phyloP scores from a whole-genome alignment of 1,284 basidiomycete genomes.

The Ganoderma multipileum region DNA sequence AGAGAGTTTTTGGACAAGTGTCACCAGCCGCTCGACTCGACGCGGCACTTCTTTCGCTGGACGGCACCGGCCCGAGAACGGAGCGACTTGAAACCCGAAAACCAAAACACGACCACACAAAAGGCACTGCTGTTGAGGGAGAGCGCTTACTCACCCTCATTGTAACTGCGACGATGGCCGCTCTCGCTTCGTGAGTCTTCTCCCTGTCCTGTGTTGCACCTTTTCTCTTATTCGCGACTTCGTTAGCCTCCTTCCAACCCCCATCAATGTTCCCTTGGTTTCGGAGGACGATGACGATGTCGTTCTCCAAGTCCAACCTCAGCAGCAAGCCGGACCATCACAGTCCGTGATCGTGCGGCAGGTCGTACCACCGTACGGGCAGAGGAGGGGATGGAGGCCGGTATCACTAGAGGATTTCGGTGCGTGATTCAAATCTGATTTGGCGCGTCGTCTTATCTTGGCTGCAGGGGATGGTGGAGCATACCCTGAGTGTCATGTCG shows the following conservation, averaged over 20 bases:
- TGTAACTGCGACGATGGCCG: conserved; percentile 40
- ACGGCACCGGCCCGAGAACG: conserved; percentile 18
- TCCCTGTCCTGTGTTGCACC: neutral
- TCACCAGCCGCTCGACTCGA: conserved; percentile 10
- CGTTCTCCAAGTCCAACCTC: conserved; percentile 30
- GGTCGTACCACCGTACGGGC: conserved; percentile 82
- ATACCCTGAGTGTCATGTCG: conserved; percentile 97
- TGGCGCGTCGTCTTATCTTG: conserved; percentile 7
- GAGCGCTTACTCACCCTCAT: conserved; percentile 22
- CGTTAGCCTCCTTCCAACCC: conserved; percentile 69
- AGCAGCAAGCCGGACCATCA: conserved; percentile 43
- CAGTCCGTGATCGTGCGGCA: conserved; percentile 57
- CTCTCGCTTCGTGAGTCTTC: conserved; percentile 45
- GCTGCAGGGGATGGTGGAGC: conserved; percentile 86
- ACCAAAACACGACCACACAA: conserved; percentile 22
- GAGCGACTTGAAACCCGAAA: neutral
- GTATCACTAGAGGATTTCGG: conserved; percentile 85
- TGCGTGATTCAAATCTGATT: conserved; percentile 41
- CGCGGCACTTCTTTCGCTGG: conserved; percentile 7
- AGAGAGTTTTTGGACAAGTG: conserved; percentile 15
- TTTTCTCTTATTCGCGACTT: conserved; percentile 5
- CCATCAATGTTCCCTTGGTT: conserved; percentile 58
- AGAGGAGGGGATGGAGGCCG: conserved; percentile 89
- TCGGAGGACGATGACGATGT: conserved; percentile 67
- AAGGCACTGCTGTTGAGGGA: conserved; percentile 10